These are phyloP conservation scores for Phytophthora nicotianae DNA, from an alignment of 352 stramenopile species.

Conservation along the genomic window DNA sequence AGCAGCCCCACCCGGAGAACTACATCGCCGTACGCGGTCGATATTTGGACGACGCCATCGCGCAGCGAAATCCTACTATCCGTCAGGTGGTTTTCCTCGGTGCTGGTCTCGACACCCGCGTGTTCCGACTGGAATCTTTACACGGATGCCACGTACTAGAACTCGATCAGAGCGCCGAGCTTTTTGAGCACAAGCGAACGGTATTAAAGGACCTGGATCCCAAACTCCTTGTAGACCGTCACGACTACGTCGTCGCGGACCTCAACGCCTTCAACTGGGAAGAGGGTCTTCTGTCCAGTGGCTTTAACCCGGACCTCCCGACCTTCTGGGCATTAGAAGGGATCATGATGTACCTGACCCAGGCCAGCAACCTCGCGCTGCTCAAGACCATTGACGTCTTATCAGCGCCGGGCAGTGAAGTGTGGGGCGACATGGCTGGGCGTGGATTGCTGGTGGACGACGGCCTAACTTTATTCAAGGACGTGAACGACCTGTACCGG, in stretches of 20 bases:
- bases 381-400: constrained; percentile 59
- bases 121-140: constrained; percentile 52
- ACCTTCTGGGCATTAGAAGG: constrained; percentile 69
- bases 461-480: constrained; percentile 29
- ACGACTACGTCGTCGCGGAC: constrained; percentile 53
- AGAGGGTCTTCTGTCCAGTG: constrained; percentile 39
- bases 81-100: constrained; percentile 62
- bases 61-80: constrained; percentile 39
- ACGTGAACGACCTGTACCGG: constrained; percentile 48
- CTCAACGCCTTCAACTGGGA: constrained; percentile 59
- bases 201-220: constrained; percentile 39
- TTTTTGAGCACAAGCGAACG: constrained; percentile 51
- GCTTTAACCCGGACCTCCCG: constrained; percentile 48
- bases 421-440: constrained; percentile 57
- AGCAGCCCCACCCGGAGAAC: constrained; percentile 30
- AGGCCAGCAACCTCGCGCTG: constrained; percentile 45
- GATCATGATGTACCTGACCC: constrained; percentile 51
- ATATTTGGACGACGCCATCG: constrained; percentile 60
- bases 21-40: constrained; percentile 48
- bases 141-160: constrained; percentile 51
- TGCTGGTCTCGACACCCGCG: constrained; percentile 53
- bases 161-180: constrained; percentile 46
- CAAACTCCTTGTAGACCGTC: constrained; percentile 36
- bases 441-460: constrained; percentile 23
- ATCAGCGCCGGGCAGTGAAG: constrained; percentile 47